phyloP scores from a whole-genome alignment of 371 early-diverging fungal genomes.

The Mortierella sp. region DNA sequence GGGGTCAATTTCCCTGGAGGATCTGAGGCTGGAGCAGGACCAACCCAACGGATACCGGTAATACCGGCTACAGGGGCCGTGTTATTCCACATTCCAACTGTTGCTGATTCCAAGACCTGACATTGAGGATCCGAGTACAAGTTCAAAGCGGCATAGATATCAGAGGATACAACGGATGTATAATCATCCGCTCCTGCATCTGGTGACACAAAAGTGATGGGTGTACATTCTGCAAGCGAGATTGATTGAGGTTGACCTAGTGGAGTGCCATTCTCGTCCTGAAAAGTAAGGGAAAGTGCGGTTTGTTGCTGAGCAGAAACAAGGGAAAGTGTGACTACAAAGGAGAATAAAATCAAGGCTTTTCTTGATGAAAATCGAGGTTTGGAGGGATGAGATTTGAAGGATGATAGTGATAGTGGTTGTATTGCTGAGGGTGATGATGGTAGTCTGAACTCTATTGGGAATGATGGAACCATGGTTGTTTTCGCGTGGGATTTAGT shows the following conservation, averaged over 20 bases:
- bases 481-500: neutral
- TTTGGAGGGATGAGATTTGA: neutral
- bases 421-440: neutral
- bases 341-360: neutral
- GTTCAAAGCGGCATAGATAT: conserved; percentile 36
- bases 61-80: neutral
- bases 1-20: conserved; percentile 17
- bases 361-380: neutral
- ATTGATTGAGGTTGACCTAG: conserved; percentile 2
- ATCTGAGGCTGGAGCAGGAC: conserved; percentile 4
- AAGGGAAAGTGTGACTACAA: neutral
- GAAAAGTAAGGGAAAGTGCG: conserved; percentile 8
- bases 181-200: neutral
- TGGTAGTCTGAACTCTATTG: neutral
- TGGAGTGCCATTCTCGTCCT: neutral
- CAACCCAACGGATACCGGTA: conserved; percentile 24
- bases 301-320: conserved; percentile 6
- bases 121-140: conserved; percentile 20
- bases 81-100: conserved; percentile 28
- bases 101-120: neutral
- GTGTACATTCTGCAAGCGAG: neutral
- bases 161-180: conserved; percentile 9
- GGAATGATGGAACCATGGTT: neutral
- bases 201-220: neutral
- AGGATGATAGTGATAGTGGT: neutral